Evolutionary conservation across 148 eudicot species (phyloP), one percentile per base, ranked within the genome.

Genomic region (Chenopodium quinoa): DNA sequence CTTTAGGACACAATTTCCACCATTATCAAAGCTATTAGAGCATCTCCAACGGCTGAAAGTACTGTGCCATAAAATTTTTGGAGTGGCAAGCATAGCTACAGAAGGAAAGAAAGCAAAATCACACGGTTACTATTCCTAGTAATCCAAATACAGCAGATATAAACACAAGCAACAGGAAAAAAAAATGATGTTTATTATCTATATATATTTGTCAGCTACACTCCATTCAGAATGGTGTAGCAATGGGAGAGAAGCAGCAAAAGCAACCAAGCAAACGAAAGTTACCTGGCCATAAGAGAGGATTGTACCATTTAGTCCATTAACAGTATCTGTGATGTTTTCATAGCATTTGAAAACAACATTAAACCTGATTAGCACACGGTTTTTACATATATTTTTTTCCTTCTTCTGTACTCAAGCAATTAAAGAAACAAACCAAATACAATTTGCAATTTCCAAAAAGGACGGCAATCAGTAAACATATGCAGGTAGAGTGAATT

Each of bases 201-300:
- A 27, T 27, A 27, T 27, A 27, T 13, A 29, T 62, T 62, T 20
- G 66, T 62, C 66, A 62, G 27, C 16, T 11, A 25, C 37, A 67
- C 13, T 67, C 34, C 34, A 29, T 23, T 64, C 58, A 74, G 52
- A 23, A 44, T 44, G 7, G n/a, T 64, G 22, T 13, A 48, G 14
- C 67, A 16, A 27, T 7, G 14, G 14, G 25, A 46, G 40, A 27
- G 22, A 69, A 22, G 66, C 2, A 29, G 64, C 65, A 60, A 50
- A 22, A 68, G n/a, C 1, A 2, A 62, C 65, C 9, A 62, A 62
- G 14, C 44, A 16, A 19, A 20, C 67, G 71, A 40, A 74, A 71
- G 31, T 84, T 86, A 95, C 97, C 94, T 95, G 98, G 54, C 98
- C 98, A 74, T 93, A 95, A 40, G 93, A 89, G 80, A 95, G 89